Evolutionary conservation across 2,329 filamentous ascomycete genomes (phyloP), one percentile per base, ranked within the genome.

Genomic region (Talaromyces pinophilus): DNA sequence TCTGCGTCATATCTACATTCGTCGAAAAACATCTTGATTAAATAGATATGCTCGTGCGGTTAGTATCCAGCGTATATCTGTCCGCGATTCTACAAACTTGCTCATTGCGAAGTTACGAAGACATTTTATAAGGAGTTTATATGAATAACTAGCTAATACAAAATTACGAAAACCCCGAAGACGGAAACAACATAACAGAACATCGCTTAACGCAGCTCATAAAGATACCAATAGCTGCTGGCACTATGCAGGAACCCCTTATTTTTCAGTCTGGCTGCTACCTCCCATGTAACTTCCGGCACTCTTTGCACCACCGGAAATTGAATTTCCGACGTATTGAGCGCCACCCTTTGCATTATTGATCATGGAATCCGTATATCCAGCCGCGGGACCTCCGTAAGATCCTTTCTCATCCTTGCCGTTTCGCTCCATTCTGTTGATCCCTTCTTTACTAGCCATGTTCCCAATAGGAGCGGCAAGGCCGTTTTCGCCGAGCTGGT

Each of bases 351-450:
- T 69, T 2, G 44, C 59, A 1, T 42, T 54, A 2, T 71, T 28
- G 7, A 69, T 30, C 59, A 70, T 33, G 8, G 63, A 66, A 55
- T 71, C 66, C 8, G 68, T 67, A n/a, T 66, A 66, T 15, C 55
- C 67, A 19, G 35, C 65, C 40, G 15, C 67, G 28, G 70, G 59
- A 2, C 72, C 71, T 2, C 68, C 71, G 64, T 83, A 78, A 62
- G 71, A 73, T 33, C 85, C 85, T 40, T 79, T 72, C 15, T 86
- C 83, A 67, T 85, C 83, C 73, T 86, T 86, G 4, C 85, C 85
- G 19, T 81, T 78, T 5, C 84, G 75, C 75, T 86, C 84, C 5
- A 81, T 80, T 30, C 84, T 79, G 70, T 86, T 85, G 66, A 86
- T 76, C 10, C 83, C 84, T 67, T 86, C 83, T 70, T 85, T 85